phyloP scores from a whole-genome alignment of 768 basidiomycete species.

The Suillus subalutaceus region DNA sequence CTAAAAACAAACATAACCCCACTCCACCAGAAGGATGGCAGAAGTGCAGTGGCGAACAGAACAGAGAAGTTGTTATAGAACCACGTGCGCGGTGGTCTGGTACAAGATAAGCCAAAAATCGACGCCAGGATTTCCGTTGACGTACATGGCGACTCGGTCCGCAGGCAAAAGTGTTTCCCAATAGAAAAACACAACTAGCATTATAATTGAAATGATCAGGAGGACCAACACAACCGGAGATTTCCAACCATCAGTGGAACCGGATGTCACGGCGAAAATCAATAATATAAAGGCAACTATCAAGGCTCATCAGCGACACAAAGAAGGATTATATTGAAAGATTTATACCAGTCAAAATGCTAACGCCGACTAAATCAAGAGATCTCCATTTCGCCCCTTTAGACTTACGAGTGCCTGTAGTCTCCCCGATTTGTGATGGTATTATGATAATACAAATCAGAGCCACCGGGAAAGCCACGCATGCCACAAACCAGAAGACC shows the following conservation, averaged over 20 bases:
- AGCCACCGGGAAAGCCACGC: conserved; percentile 39
- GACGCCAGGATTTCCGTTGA: conserved; percentile 6
- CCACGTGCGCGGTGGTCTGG: conserved; percentile 47
- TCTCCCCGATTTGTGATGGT: conserved; percentile 25
- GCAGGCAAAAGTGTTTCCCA: conserved; percentile 48
- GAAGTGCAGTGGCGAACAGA: conserved; percentile 38
- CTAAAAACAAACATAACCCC: conserved; percentile 37
- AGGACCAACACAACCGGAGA: conserved; percentile 46
- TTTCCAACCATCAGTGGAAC: conserved; percentile 53
- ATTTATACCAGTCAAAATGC: conserved; percentile 37
- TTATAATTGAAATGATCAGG: conserved; percentile 46
- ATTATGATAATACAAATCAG: conserved; percentile 35
- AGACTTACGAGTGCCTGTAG: conserved; percentile 5
- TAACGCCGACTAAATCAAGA: conserved; percentile 43
- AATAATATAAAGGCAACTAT: conserved; percentile 35
- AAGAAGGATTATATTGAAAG: background rate
- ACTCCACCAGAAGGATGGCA: conserved; percentile 48
- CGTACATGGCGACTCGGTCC: conserved; percentile 46
- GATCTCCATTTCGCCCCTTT: conserved; percentile 26
- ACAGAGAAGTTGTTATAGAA: conserved; percentile 44
- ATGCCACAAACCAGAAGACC: conserved; percentile 52
- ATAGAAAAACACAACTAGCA: conserved; percentile 48
- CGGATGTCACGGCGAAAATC: conserved; percentile 46
- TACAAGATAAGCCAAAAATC: background rate
- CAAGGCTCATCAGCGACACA: background rate